Evolutionary conservation across 495 filamentous ascomycete species (phyloP), one percentile per base, ranked within the genome.

Genomic region (Aspergillus campestris): DNA sequence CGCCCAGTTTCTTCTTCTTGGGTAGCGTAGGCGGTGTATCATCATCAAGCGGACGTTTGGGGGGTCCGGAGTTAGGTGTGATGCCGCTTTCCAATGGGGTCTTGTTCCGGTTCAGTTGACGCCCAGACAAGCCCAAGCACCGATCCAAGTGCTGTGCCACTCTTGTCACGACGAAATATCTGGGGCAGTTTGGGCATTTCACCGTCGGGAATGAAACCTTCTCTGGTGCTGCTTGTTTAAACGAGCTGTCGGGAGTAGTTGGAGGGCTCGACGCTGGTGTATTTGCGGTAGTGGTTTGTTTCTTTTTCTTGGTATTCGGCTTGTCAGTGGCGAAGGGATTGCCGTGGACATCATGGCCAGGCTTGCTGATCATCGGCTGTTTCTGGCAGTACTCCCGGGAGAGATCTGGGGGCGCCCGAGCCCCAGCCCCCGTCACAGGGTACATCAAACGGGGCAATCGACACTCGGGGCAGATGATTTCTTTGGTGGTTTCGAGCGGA

Each of bases 271-370:
- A 72, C 8, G 78, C 80, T 35, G 68, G 81, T 66, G 75, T 84
- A 69, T 62, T 76, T 53, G 63, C 50, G 10, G 50, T 56, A 40
- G 55, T 61, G 18, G 53, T 51, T 31, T 60, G 53, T 28, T 73
- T 72, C 39, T 68, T 72, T 56, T 79, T 79, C 57, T 78, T 78
- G 11, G 67, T 72, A 45, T 77, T 77, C n/a, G 70, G 57, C 57
- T 75, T 75, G 58, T 69, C 69, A n/a, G 67, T 70, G 0, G 75
- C 73, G 57, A 81, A 92, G 8, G 81, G 81, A 56, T 89, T 88
- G 40, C 86, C 87, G 58, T 92, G 87, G 34, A 91, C 84, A 57
- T 94, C 87, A 64, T 81, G 82, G 42, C 84, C 84, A 2, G 81
- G 78, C 55, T 81, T 77, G 43, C 77, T 77, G 55, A 86, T 80